Percentiles rank a stretch among this genome's conserved stretches.
Conservation (phyloP, 495 filamentous ascomycete genomes). For the Bacidia rubella region DNA sequence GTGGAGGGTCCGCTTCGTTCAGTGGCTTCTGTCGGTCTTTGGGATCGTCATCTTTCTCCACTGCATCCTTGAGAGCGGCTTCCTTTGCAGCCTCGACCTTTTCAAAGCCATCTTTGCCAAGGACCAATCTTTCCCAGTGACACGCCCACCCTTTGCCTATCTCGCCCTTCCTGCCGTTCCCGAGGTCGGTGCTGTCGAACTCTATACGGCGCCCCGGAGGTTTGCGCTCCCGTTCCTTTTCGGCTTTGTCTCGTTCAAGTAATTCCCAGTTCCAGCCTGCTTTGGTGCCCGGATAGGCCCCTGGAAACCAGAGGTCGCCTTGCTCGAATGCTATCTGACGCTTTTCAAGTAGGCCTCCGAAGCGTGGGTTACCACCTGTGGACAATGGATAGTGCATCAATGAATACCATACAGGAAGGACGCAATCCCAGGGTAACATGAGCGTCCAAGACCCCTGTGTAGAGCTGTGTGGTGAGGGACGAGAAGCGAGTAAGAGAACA, state of each 20-base stretch:
- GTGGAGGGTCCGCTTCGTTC: background rate
- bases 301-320: slow-evolving; percentile 73
- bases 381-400: slow-evolving; percentile 78
- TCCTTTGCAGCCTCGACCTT: background rate
- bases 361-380: slow-evolving; percentile 61
- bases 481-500: slow-evolving; percentile 53
- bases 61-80: background rate
- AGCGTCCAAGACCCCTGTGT: slow-evolving; percentile 67
- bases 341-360: slow-evolving; percentile 70
- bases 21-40: background rate
- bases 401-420: slow-evolving; percentile 72
- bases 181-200: slow-evolving; percentile 64
- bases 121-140: slow-evolving; percentile 64
- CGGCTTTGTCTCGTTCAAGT: slow-evolving; percentile 45
- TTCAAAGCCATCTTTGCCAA: slow-evolving; percentile 13
- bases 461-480: slow-evolving; percentile 27
- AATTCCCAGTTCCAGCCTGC: slow-evolving; percentile 70
- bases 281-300: slow-evolving; percentile 69
- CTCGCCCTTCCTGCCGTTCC: slow-evolving; percentile 65
- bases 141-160: slow-evolving; percentile 73
- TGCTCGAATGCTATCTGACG: slow-evolving; percentile 74
- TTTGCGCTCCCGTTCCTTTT: slow-evolving; percentile 57
- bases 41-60: background rate
- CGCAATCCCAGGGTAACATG: slow-evolving; percentile 84
- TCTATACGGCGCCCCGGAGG: slow-evolving; percentile 72